Evolutionary conservation across 2,329 filamentous ascomycete genomes (phyloP), one percentile per base, ranked within the genome.

Genomic region (Penicillium sp.): DNA sequence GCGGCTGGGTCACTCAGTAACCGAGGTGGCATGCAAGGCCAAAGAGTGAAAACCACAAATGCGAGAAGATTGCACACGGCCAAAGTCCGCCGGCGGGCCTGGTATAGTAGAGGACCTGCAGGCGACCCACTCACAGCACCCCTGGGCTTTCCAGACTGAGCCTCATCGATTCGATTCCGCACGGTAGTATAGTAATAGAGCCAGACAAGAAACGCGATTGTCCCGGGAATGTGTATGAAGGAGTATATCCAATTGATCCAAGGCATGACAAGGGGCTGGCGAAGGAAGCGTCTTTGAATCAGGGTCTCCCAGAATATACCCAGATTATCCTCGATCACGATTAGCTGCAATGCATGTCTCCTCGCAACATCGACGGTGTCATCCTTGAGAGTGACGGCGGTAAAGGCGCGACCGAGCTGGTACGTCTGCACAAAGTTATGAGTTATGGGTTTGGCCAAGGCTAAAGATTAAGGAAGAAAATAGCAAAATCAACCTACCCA

Each of bases 211-310:
- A 90, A 91, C 45, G 87, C 80, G 63, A 91, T 90, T 6, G 88
- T 90, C 15, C 87, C 88, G 0, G 88, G 89, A 57, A 91, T 91
- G 72, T 91, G 89, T 67, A 91, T 89, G 74, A 90, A 90, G 6
- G 87, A 90, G 75, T 91, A 91, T 29, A 84, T 81, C 67, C 87
- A 82, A 74, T 91, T 91, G 65, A 86, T 89, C 83, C 83, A 89
- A 63, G 80, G 83, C 78, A 91, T 82, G 42, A 88, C 66, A 29
- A 77, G 69, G 2, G 85, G 81, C 51, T 81, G 81, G 21, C 75
- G 71, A 50, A 86, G 74, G 68, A 86, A 84, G 71, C 77, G 82
- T 35, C 73, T 72, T 73, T 91, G 88, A 46, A 90, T 80, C 13
- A 77, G 76, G 4, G 84, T 74, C 71, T 91, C 88, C 76, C 81